These are phyloP conservation scores for Nemania abortiva DNA, from an alignment of 2,329 filamentous ascomycete species.

Conservation along the genomic window DNA sequence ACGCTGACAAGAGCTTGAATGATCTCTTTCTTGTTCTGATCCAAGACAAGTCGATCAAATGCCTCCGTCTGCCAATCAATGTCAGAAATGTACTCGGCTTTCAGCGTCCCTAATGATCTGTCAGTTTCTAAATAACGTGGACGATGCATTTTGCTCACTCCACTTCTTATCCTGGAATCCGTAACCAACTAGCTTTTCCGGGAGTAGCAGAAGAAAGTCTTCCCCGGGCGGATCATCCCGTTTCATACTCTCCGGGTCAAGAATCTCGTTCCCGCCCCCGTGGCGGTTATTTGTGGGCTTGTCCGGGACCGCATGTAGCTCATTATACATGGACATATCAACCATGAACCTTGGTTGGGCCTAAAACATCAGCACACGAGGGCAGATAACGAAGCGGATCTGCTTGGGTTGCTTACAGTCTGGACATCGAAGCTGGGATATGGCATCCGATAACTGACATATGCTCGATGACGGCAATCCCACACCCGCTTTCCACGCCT, in stretches of 20 bases:
- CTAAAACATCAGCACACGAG: too few relatives aligned
- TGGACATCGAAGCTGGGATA: too few relatives aligned
- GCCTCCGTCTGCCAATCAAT: constrained; percentile 15
- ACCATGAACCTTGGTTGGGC: too few relatives aligned
- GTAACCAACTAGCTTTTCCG: constrained; percentile 4
- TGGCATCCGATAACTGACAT: too few relatives aligned
- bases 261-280: background rate
- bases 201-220: background rate
- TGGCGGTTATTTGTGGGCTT: too few relatives aligned
- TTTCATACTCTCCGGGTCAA: background rate
- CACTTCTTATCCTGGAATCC: constrained; percentile 23
- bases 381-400: too few relatives aligned
- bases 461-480: too few relatives aligned
- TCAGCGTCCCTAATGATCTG: background rate
- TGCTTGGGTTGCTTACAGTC: too few relatives aligned
- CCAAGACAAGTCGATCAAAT: constrained; percentile 12
- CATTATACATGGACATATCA: too few relatives aligned
- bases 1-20: constrained; percentile 16
- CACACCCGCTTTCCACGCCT: too few relatives aligned
- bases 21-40: constrained; percentile 10
- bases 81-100: background rate
- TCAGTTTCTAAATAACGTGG: too few relatives aligned
- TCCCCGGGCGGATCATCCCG: constrained; percentile 8
- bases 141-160: background rate
- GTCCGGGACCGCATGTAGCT: too few relatives aligned